Percentiles rank a stretch among this genome's conserved stretches.
These are phyloP conservation scores for Aspergillus haitiensis DNA, from an alignment of 495 filamentous ascomycete genomes.

Conservation along the genomic window DNA sequence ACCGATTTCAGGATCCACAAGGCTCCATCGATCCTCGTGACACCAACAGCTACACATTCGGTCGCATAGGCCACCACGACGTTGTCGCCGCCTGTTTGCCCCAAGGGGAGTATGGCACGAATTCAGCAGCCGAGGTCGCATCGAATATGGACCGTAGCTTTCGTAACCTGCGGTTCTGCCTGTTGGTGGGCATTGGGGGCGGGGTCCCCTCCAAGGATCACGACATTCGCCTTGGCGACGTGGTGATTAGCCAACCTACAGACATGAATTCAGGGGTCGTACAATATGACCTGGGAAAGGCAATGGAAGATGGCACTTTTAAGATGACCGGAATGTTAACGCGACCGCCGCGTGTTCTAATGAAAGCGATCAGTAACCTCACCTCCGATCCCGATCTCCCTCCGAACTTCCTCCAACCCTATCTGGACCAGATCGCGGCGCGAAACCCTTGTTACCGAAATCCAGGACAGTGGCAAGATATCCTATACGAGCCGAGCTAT, in stretches of 20 bases:
- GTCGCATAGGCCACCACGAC: too few relatives aligned
- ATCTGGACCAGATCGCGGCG: neutral
- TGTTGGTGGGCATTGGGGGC: slow-evolving; percentile 47
- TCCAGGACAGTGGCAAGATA: too few relatives aligned
- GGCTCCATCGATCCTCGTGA: too few relatives aligned
- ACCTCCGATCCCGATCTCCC: neutral
- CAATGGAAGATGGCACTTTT: slow-evolving; percentile 11
- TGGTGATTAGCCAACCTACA: slow-evolving; percentile 28
- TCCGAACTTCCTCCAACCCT: neutral
- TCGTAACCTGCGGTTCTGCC: slow-evolving; percentile 25
- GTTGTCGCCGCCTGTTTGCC: neutral
- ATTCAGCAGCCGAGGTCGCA: neutral
- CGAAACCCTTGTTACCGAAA: too few relatives aligned
- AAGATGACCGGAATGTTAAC: slow-evolving; percentile 26
- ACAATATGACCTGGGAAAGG: slow-evolving; percentile 28
- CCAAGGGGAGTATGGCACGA: neutral
- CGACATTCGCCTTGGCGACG: slow-evolving; percentile 34
- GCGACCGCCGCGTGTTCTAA: slow-evolving; percentile 19
- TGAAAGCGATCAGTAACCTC: neutral
- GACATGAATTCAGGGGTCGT: slow-evolving; percentile 13
- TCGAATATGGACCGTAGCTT: slow-evolving; percentile 43
- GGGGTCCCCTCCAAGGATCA: slow-evolving; percentile 25
- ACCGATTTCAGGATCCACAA: too few relatives aligned
- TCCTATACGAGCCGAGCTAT: too few relatives aligned
- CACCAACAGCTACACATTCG: too few relatives aligned